These are phyloP conservation scores for Purshia tridentata DNA, from an alignment of 306 rosid genomes.

Conservation along the genomic window DNA sequence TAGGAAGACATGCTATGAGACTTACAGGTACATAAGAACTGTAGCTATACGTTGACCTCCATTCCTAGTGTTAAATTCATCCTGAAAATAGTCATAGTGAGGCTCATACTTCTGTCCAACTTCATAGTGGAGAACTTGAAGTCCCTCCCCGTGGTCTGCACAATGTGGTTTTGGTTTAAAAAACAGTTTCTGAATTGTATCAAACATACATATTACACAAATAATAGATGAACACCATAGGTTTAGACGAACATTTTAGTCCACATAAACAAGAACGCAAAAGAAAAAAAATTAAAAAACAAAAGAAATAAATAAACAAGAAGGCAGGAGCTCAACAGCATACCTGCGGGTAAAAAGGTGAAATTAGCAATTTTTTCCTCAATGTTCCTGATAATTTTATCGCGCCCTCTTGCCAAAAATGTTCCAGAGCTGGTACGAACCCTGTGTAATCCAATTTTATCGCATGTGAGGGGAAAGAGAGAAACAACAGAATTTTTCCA, in stretches of 20 bases:
- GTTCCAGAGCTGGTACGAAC: slow-evolving; percentile 98
- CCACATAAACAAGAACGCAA: not conserved
- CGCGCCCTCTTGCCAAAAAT: slow-evolving; percentile 86
- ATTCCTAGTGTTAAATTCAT: slow-evolving; percentile 74
- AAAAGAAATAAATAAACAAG: slow-evolving; percentile 7
- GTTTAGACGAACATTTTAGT: not conserved
- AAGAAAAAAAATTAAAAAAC: slow-evolving; percentile 18
- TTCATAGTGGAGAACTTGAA: slow-evolving; percentile 97
- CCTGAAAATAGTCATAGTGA: slow-evolving; percentile 95
- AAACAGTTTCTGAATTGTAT: slow-evolving; percentile 29
- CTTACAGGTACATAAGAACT: slow-evolving; percentile 96
- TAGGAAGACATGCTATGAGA: slow-evolving; percentile 25
- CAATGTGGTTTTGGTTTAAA: slow-evolving; percentile 24
- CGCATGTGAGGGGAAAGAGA: not conserved
- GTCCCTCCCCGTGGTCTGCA: slow-evolving; percentile 97
- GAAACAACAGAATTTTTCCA: slow-evolving; percentile 14
- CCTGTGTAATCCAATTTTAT: slow-evolving; percentile 32
- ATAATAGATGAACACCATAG: slow-evolving; percentile 14
- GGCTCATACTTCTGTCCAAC: slow-evolving; percentile 98
- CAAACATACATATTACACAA: slow-evolving; percentile 19
- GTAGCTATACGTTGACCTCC: slow-evolving; percentile 99
- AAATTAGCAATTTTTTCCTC: slow-evolving; percentile 89
- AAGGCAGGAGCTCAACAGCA: slow-evolving; percentile 19
- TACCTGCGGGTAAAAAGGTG: slow-evolving; percentile 82
- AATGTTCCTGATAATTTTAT: slow-evolving; percentile 70